phyloP scores from a whole-genome alignment of 495 filamentous ascomycete species.

The Podospora australis region DNA sequence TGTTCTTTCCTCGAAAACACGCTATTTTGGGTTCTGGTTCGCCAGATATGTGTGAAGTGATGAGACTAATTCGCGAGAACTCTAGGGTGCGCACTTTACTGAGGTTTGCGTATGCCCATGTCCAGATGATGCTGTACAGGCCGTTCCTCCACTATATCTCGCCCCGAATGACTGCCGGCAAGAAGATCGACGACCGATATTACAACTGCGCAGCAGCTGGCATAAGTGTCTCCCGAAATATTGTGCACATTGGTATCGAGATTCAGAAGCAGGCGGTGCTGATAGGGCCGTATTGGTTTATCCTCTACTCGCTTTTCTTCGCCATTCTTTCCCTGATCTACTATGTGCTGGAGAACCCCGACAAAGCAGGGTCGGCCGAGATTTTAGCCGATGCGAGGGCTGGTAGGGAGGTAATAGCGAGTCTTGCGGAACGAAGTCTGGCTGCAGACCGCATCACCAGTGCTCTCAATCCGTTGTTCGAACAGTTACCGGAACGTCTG shows the following conservation, averaged over 20 bases:
- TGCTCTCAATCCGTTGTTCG: slow-evolving; percentile 68
- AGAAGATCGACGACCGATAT: slow-evolving; percentile 73
- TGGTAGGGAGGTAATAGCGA: slow-evolving; percentile 72
- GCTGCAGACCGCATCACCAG: slow-evolving; percentile 80
- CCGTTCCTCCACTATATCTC: slow-evolving; percentile 95
- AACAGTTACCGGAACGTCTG: slow-evolving; percentile 66
- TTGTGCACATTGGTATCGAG: slow-evolving; percentile 83
- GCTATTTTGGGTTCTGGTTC: no score
- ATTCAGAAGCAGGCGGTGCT: slow-evolving; percentile 81
- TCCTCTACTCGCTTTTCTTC: slow-evolving; percentile 94
- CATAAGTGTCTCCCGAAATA: slow-evolving; percentile 86
- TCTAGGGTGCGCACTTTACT: slow-evolving; percentile 76
- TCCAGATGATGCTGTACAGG: slow-evolving; percentile 91
- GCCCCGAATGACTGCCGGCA: slow-evolving; percentile 53
- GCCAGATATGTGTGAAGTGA: slow-evolving; percentile 1
- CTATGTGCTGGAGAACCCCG: slow-evolving; percentile 83
- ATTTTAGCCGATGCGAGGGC: slow-evolving; percentile 78
- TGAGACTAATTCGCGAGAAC: background rate
- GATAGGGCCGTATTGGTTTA: slow-evolving; percentile 92
- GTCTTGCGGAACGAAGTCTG: slow-evolving; percentile 73
- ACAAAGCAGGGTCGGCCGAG: slow-evolving; percentile 65
- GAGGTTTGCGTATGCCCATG: slow-evolving; percentile 80
- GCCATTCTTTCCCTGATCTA: slow-evolving; percentile 85
- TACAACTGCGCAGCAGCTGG: slow-evolving; percentile 92
- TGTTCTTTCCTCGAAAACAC: background rate